A percentile compares a stretch with the other conserved stretches of the same genome.
These are phyloP conservation scores for Ceratopteris richardii DNA, from an alignment of 75 land plant genomes.

Conservation along the genomic window DNA sequence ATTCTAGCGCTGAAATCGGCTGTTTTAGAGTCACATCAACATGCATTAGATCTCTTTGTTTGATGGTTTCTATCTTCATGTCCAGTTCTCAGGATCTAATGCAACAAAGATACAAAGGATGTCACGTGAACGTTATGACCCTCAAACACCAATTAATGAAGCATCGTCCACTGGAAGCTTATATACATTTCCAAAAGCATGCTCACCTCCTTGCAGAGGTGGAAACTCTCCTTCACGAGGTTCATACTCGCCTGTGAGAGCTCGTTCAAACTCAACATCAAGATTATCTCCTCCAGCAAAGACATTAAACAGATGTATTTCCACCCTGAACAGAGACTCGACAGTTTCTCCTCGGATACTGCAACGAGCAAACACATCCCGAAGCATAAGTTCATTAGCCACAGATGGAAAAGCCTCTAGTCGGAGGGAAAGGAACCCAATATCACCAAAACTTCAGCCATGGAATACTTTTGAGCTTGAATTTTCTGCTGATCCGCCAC, in stretches of 20 bases:
- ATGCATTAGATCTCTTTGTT: background rate
- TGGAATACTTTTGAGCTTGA: background rate
- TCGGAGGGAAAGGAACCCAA: background rate
- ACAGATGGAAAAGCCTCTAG: background rate
- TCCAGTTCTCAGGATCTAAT: background rate
- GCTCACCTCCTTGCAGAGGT: background rate
- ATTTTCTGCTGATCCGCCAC: slow-evolving; percentile 2
- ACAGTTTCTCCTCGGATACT: background rate
- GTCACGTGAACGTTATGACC: too few relatives aligned
- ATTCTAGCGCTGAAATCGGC: background rate
- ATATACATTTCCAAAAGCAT: background rate
- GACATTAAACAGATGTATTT: background rate
- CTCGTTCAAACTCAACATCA: background rate
- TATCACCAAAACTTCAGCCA: background rate
- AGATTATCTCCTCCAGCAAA: background rate
- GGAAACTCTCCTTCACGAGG: background rate
- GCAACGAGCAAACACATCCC: background rate
- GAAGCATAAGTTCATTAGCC: background rate
- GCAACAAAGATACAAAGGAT: background rate
- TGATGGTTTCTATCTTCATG: too few relatives aligned
- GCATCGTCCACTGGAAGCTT: background rate
- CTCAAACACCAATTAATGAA: too few relatives aligned
- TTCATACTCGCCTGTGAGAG: background rate
- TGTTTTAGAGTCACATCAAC: background rate
- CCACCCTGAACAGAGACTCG: background rate